A percentile compares a stretch with the other conserved stretches of the same genome.
phyloP scores from a whole-genome alignment of 140 eudicot species.

The Oenanthe javanica region DNA sequence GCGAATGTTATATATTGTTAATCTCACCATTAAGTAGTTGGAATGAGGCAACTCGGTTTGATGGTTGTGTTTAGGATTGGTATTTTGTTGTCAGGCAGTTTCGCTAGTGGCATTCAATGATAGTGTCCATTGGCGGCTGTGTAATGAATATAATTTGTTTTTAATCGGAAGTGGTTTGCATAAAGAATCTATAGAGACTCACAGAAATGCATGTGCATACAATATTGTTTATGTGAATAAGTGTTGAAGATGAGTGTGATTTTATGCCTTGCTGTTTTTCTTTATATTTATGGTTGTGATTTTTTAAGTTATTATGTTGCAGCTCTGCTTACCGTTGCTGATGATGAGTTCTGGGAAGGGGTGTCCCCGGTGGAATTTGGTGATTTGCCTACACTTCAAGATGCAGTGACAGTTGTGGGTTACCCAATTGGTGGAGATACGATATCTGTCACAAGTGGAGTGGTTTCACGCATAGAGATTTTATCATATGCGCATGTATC shows the following conservation, averaged over 20 bases:
- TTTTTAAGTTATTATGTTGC: constrained; percentile 6
- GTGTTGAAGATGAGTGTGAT: constrained; percentile 12
- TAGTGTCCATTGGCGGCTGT: neutral
- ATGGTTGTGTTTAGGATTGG: neutral
- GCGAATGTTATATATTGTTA: neutral
- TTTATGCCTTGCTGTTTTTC: neutral
- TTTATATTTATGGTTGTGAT: neutral
- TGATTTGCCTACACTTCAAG: constrained; percentile 90
- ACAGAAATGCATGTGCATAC: neutral
- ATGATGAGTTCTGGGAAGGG: constrained; percentile 88
- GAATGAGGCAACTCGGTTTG: neutral
- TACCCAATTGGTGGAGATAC: constrained; percentile 98
- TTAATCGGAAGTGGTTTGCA: neutral
- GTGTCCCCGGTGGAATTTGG: constrained; percentile 88
- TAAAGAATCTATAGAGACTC: neutral
- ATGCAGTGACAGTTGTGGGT: constrained; percentile 95
- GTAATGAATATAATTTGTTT: neutral
- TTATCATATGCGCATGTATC: constrained; percentile 93
- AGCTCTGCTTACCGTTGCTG: constrained; percentile 84
- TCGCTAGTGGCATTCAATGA: neutral
- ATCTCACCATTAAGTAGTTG: neutral
- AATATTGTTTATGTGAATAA: neutral
- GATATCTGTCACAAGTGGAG: constrained; percentile 95
- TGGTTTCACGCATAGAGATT: constrained; percentile 93
- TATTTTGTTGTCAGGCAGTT: neutral